Conservation (phyloP, 768 basidiomycete species). For the Epithele typhae region DNA sequence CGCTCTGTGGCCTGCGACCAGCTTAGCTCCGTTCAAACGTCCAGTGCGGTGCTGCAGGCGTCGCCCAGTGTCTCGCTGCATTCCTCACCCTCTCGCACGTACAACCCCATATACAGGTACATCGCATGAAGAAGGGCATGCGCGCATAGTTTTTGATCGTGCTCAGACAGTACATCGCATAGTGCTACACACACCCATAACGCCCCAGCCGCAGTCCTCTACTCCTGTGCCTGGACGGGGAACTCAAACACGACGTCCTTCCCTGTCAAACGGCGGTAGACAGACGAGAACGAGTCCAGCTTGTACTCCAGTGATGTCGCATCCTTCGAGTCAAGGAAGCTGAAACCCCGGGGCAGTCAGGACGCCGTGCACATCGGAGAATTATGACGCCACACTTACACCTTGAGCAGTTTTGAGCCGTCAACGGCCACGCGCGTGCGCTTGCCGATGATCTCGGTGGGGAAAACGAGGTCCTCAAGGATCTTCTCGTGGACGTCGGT, state of each 20-base stretch:
- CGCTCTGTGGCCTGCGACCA: conserved; percentile 4
- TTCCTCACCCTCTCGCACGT: background rate
- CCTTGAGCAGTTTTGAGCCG: conserved; percentile 94
- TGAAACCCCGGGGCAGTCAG: conserved; percentile 29
- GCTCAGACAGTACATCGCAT: conserved; percentile 28
- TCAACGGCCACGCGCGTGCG: conserved; percentile 91
- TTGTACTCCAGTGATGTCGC: conserved; percentile 99
- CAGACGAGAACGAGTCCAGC: conserved; percentile 97
- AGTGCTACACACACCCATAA: conserved; percentile 27
- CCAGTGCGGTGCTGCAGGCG: background rate
- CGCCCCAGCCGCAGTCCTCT: conserved; percentile 35
- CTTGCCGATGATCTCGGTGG: conserved; percentile 99
- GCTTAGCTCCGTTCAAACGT: background rate
- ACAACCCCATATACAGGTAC: conserved; percentile 9
- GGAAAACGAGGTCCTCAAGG: conserved; percentile 98
- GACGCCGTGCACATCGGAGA: background rate
- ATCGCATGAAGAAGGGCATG: conserved; percentile 26
- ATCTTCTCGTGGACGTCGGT: conserved; percentile 98
- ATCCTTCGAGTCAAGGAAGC: conserved; percentile 97
- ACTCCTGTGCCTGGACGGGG: conserved; percentile 72
- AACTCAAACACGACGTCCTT: conserved; percentile 97
- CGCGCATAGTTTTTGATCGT: conserved; percentile 32
- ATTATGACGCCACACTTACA: conserved; percentile 55
- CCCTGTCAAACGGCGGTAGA: conserved; percentile 92
- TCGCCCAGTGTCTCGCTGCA: background rate